Base-by-base conservation (phyloP, 768 basidiomycete species). In the Kwoniella sp. region DNA sequence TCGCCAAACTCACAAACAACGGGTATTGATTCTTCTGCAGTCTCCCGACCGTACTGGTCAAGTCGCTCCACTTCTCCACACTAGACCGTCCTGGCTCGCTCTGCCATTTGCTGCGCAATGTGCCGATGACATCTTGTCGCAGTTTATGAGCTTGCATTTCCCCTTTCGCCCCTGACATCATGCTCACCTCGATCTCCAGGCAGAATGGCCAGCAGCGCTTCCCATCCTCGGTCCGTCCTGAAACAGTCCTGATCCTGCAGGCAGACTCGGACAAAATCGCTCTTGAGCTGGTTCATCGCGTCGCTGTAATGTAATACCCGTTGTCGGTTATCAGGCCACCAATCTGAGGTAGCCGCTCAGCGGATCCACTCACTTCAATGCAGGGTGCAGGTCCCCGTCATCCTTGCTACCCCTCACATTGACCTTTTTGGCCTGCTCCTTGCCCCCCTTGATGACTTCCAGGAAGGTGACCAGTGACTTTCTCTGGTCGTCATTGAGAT, bases 401-500 rank as follows among this genome's bases (percentile, higher is more conserved):
- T 60, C 66, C 37, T 69, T 68, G 19, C 55, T 40, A 17, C 76
- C 65, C 41, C 86, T 79, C 29, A 92, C 81, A 67, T 89, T 86
- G 22, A 93, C 82, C 69, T 84, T 86, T 75, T 89, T 93, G 44
- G 78, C 79, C 77, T 83, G 83, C 62, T 89, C 87, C 51, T 85
- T 86, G 7, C 87, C 83, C 5, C 86, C 84, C 56, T 85, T 84
- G 41, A 93, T 77, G 12, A 96, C 84, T 26, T 88, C 87, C 62
- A 98, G 75, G 76, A 85, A 95, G 14, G 80, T 82, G n/a, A 96
- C 88, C 44, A 99, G 76, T 0, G 89, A 82, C 69, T 81, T 84
- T 22, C 95, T 79, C 73, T 93, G 85, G 49, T 93, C 89, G 67
- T 99, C 95, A 9, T 88, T 92, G 41, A 98, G 79, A 48, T 81